Evolutionary conservation across 495 filamentous ascomycete genomes (phyloP).

Genomic region (Tuber microsphaerosporum): DNA sequence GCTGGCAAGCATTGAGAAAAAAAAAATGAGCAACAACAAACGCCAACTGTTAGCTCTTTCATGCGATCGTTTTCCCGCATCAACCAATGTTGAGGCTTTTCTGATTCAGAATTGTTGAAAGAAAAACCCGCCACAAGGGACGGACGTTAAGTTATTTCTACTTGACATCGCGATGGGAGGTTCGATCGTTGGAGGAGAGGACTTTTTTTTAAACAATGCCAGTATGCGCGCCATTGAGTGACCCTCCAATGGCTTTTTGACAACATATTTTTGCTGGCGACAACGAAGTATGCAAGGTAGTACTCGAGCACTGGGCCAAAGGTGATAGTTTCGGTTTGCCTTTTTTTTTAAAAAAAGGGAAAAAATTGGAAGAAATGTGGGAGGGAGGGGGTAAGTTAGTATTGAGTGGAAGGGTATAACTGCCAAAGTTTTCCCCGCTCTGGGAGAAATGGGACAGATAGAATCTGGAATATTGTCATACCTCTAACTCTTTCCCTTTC

Average conservation of each 20-base stretch:
- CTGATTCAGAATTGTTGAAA: background rate
- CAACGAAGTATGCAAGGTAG: conserved; percentile 6
- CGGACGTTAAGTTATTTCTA: background rate
- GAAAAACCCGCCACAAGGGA: background rate
- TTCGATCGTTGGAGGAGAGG: background rate
- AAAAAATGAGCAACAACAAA: conserved; percentile 8
- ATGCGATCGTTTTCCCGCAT: background rate
- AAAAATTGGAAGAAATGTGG: background rate
- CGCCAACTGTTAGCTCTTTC: background rate
- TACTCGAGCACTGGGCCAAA: conserved; percentile 7
- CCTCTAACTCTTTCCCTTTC: conserved; percentile 3
- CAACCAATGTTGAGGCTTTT: background rate
- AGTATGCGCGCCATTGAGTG: background rate
- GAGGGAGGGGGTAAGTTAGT: conserved; percentile 4
- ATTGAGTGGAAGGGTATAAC: conserved; percentile 14
- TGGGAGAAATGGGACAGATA: background rate
- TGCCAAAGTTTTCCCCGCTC: background rate
- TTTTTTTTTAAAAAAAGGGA: background rate
- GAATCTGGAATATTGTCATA: background rate
- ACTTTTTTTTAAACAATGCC: background rate
- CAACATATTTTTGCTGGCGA: conserved; percentile 27
- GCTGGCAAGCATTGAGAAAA: conserved; percentile 8
- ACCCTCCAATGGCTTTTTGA: conserved; percentile 28
- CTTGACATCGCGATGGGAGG: background rate
- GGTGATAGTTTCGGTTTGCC: background rate